These are phyloP conservation scores for Lactarius sanguifluus DNA, from an alignment of 768 basidiomycete species.

Conservation along the genomic window DNA sequence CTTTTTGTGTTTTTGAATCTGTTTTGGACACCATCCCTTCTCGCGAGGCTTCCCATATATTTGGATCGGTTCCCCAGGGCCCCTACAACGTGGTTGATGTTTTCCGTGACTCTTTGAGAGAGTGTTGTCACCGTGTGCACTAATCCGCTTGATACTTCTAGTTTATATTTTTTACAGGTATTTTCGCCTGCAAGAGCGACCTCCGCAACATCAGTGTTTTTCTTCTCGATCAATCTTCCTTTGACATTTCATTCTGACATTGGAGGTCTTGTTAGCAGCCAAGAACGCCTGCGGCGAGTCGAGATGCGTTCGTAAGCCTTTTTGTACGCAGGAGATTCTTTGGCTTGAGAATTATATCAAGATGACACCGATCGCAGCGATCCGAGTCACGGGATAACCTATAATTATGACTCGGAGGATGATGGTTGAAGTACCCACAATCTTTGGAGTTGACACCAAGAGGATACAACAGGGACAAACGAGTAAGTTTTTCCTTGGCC, in stretches of 20 bases:
- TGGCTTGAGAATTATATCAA: background rate
- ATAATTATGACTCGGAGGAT: background rate
- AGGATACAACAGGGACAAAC: background rate
- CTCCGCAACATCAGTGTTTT: background rate
- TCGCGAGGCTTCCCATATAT: no score
- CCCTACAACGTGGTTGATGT: no score
- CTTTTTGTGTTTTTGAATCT: no score
- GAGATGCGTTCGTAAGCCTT: background rate
- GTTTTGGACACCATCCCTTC: no score
- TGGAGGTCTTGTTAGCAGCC: background rate
- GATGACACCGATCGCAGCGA: background rate
- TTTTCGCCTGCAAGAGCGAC: background rate
- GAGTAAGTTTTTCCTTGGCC: background rate
- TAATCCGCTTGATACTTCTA: background rate
- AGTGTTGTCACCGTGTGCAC: no score
- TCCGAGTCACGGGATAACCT: background rate
- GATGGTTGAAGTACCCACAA: background rate
- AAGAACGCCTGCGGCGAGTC: background rate
- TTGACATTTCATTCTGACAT: background rate
- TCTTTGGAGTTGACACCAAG: background rate
- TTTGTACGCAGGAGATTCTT: background rate
- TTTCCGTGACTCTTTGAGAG: no score
- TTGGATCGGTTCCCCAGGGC: no score
- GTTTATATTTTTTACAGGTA: background rate
- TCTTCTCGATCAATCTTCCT: background rate